Base-by-base conservation (phyloP, 768 basidiomycete genomes). In the Tylopilus sp. region DNA sequence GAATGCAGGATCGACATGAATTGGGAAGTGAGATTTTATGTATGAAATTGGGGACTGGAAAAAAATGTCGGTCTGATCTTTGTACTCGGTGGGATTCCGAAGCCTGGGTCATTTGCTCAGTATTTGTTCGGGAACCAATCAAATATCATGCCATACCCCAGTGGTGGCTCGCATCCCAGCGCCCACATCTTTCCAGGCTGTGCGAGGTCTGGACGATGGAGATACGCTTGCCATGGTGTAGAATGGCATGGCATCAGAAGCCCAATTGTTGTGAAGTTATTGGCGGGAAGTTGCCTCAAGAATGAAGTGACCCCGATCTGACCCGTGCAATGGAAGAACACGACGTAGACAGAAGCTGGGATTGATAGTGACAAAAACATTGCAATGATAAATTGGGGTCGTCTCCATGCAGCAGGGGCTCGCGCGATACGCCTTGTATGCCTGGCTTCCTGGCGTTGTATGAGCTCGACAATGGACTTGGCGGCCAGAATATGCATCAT, bases 221-320 rank as follows among this genome's bases (percentile, higher is more conserved):
- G 66, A 68, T 93, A 87, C 2, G 92, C 84, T 63, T 92, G 88
- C 73, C 90, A 93, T 6, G 96, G 96, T 1, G 90, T 92, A 21
- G 95, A 97, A 72, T 99, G 96, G 58, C 97, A 99, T 11, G 97
- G 96, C 90, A 93, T 95, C 21, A 98, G 71, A 62, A 92, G 85
- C 1, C 90, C 92, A 21, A 96, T 72, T 19, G 79, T 75, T 4
- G 76, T 77, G 24, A 87, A 72, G 19, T 84, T 74, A 9, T 73
- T 63, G 6, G 68, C 57, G 1, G 85, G 76, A 40, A 89, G 71
- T 22, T 69, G 63, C 28, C 83, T 79, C 41, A 97, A 72, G 66
- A 83, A 86, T 13, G 81, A 76, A 65, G 91, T 78, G 25, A 93
- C 88, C 40, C 75, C 74, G 50, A 94, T 81, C 55, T 96, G 94